Conservation (phyloP, 805 yeast genomes). For the Ogataea ganodermae region DNA sequence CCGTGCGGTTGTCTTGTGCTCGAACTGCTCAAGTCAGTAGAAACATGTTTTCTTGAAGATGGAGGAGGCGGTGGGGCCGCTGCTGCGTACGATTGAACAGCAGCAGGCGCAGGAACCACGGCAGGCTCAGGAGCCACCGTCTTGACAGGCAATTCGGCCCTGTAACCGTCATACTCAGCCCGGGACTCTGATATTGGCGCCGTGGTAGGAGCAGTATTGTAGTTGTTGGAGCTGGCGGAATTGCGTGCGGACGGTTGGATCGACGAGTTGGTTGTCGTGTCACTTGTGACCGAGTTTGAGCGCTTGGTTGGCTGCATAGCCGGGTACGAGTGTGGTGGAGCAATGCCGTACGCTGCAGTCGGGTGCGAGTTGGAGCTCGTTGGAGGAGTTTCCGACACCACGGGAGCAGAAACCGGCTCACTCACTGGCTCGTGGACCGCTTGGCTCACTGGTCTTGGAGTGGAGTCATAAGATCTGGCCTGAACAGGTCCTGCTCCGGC, state of each 20-base stretch:
- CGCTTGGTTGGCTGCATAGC: slow-evolving; percentile 36
- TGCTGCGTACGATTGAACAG: slow-evolving; percentile 19
- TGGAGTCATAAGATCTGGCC: not conserved
- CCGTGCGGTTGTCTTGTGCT: slow-evolving; percentile 29
- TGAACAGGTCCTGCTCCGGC: slow-evolving; percentile 1
- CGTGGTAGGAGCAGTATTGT: slow-evolving; percentile 20
- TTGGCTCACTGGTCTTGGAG: not conserved
- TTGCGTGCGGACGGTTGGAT: slow-evolving; percentile 28
- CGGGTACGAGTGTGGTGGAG: slow-evolving; percentile 21
- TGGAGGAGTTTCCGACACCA: not conserved
- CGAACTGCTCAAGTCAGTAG: slow-evolving; percentile 18
- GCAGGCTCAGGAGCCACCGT: slow-evolving; percentile 1
- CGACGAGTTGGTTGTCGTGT: slow-evolving; percentile 18
- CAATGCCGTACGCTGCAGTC: not conserved
- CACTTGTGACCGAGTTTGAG: slow-evolving; percentile 29
- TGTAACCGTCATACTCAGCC: slow-evolving; percentile 6
- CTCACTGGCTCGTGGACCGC: not conserved
- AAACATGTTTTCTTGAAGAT: slow-evolving; percentile 34
- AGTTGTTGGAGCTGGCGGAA: slow-evolving; percentile 13
- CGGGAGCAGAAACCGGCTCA: not conserved
- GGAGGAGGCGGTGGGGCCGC: slow-evolving; percentile 38
- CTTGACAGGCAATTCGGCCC: slow-evolving; percentile 1
- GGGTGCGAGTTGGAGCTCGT: not conserved
- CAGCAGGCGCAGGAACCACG: not conserved
- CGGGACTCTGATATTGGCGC: slow-evolving; percentile 20